A percentile compares a stretch with the other conserved stretches of the same genome.
Conservation (phyloP, 352 stramenopile genomes). For the Pythium coloratum region DNA sequence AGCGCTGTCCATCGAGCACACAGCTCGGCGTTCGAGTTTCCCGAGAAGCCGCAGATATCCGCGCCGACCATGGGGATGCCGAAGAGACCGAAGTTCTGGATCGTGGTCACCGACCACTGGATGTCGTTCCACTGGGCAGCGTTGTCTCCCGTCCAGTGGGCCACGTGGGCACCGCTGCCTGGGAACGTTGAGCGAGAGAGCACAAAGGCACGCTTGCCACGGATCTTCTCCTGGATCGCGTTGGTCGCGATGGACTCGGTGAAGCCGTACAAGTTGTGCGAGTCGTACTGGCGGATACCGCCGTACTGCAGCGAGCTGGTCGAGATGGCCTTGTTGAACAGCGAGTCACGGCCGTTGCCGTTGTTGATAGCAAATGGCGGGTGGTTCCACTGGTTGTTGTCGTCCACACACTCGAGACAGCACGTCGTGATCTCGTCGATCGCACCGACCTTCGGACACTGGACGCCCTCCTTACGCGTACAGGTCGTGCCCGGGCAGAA, state of each 20-base stretch:
- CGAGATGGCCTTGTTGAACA: slow-evolving; percentile 69
- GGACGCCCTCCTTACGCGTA: slow-evolving; percentile 32
- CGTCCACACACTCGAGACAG: slow-evolving; percentile 39
- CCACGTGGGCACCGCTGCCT: slow-evolving; percentile 51
- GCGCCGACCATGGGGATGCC: slow-evolving; percentile 82
- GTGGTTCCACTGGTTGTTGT: slow-evolving; percentile 56
- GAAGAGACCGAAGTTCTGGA: slow-evolving; percentile 76
- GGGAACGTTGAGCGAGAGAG: slow-evolving; percentile 75
- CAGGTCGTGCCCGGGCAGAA: slow-evolving; percentile 59
- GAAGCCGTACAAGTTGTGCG: slow-evolving; percentile 82
- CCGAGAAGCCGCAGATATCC: slow-evolving; percentile 74
- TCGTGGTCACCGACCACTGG: slow-evolving; percentile 58
- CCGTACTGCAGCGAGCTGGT: slow-evolving; percentile 55
- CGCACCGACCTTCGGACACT: slow-evolving; percentile 36
- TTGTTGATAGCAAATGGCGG: slow-evolving; percentile 67
- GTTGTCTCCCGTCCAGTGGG: slow-evolving; percentile 84
- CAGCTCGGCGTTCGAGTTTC: slow-evolving; percentile 60
- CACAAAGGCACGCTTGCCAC: slow-evolving; percentile 65
- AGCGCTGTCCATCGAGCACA: slow-evolving; percentile 79
- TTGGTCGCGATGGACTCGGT: slow-evolving; percentile 73
- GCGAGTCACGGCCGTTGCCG: slow-evolving; percentile 31
- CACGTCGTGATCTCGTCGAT: slow-evolving; percentile 45
- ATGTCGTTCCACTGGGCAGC: slow-evolving; percentile 78
- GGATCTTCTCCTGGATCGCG: slow-evolving; percentile 45
- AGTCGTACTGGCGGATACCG: slow-evolving; percentile 66